Evolutionary conservation across 176 grass and related monocot genomes (phyloP), one percentile per base, ranked within the genome.

Genomic region (Dactylis glomerata): DNA sequence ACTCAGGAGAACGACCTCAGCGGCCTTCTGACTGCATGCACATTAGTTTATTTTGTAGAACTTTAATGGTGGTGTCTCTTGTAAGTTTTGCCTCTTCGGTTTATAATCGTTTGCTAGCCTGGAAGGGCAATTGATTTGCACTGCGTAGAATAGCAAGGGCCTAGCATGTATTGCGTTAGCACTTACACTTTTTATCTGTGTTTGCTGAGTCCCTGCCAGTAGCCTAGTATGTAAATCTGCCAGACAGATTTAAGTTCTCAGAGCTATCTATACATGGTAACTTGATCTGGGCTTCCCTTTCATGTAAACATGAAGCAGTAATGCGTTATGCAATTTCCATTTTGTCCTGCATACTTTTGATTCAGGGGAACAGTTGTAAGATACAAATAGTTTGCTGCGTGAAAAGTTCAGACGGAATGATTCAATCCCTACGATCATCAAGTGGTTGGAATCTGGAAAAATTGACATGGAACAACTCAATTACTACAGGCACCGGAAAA

Each of bases 1-100:
- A 79, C 93, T 99, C 58, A 92, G 96, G 69, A 90, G 96, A 90
- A 96, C 89, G 57, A 89, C 86, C 80, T 99, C 96, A 0, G 81
- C 93, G 42, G 42, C 78, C 26, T 86, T 96, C 79, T 99, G 79
- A 98, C 75, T 36, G n/a, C n/a, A n/a, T 16, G 76, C 37, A 75
- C 74, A 89, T 59, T 83, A 89, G 40, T 81, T 86, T 73, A 33
- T 89, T 90, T 74, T 81, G 75, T 90, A 92, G 89, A 74, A 74
- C 71, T 62, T 85, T 72, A 30, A 82, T 57, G 54, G 51, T 44
- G 73, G 3, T 45, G 36, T 80, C 44, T 50, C 85, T 85, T 89
- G 75, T 87, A 91, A 81, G 82, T 79, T 88, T 82, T 67, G 58
- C 55, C 69, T 76, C 26, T 30, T 74, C 75, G 27, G 27, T 69